phyloP scores from a whole-genome alignment of 495 filamentous ascomycete genomes.

The Penicillium ochrochloron region DNA sequence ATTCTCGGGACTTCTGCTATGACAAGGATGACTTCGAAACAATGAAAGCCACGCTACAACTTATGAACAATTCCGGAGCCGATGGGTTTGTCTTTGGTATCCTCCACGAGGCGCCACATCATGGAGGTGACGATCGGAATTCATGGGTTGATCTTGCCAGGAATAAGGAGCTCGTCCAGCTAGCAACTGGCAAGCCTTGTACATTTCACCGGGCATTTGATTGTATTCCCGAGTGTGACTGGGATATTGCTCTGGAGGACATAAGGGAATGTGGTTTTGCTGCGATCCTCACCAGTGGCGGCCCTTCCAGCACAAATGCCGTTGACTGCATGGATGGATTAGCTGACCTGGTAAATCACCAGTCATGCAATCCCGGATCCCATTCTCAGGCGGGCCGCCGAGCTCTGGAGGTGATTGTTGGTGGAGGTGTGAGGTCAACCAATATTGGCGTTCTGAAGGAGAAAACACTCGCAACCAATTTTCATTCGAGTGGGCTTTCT shows the following conservation, averaged over 20 bases:
- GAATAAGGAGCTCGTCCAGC: constrained; percentile 43
- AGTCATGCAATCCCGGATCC: background rate
- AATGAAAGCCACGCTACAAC: constrained; percentile 45
- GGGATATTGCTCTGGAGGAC: constrained; percentile 35
- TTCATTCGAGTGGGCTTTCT: constrained; percentile 47
- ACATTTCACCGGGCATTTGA: constrained; percentile 62
- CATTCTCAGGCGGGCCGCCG: background rate
- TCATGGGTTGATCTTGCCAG: constrained; percentile 39
- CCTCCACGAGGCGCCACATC: constrained; percentile 24
- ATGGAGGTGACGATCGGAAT: background rate
- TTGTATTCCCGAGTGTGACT: constrained; percentile 33
- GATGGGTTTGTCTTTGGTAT: constrained; percentile 59
- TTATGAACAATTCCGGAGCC: constrained; percentile 39
- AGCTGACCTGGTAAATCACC: constrained; percentile 7
- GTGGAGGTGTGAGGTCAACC: constrained; percentile 45
- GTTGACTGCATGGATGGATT: constrained; percentile 26
- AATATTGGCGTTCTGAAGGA: constrained; percentile 39
- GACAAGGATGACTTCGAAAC: constrained; percentile 36
- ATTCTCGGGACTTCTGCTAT: constrained; percentile 47
- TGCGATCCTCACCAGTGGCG: constrained; percentile 54
- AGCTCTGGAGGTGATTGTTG: constrained; percentile 36
- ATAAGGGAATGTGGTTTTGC: constrained; percentile 49
- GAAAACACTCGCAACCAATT: constrained; percentile 33
- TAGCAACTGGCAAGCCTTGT: constrained; percentile 48
- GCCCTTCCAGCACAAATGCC: constrained; percentile 30